These are phyloP conservation scores for Geosmithia putterillii DNA, from an alignment of 2,329 filamentous ascomycete species.

Conservation along the genomic window DNA sequence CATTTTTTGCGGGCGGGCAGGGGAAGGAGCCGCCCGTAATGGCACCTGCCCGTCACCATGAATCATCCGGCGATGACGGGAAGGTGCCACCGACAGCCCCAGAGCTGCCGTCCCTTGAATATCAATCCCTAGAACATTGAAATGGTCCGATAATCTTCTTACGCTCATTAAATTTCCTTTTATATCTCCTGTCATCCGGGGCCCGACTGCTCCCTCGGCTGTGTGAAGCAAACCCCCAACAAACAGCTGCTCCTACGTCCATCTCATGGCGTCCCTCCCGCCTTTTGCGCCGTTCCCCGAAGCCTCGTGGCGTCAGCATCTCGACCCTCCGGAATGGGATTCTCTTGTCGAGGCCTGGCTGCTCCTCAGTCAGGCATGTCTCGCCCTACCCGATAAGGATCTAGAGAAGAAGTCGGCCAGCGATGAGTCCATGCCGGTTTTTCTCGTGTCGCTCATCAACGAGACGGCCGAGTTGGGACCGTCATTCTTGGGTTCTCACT, in stretches of 20 bases:
- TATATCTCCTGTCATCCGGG: neutral
- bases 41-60: slow-evolving; percentile 11
- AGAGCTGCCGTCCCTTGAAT: neutral
- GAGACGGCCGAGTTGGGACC: slow-evolving; percentile 29
- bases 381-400: slow-evolving; percentile 42
- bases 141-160: neutral
- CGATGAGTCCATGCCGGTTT: slow-evolving; percentile 47
- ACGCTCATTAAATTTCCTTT: neutral
- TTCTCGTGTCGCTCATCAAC: slow-evolving; percentile 56
- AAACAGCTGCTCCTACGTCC: neutral
- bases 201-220: neutral
- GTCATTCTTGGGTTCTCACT: slow-evolving; percentile 21
- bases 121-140: neutral
- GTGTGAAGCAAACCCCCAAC: neutral
- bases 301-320: slow-evolving; percentile 49
- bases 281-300: slow-evolving; percentile 69
- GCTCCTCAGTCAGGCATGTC: slow-evolving; percentile 50
- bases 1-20: neutral
- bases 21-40: neutral
- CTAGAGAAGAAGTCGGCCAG: slow-evolving; percentile 38
- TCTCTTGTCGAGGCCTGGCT: slow-evolving; percentile 68
- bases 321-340: slow-evolving; percentile 64
- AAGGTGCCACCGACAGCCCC: neutral
- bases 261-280: slow-evolving; percentile 41
- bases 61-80: slow-evolving; percentile 24